Evolutionary conservation across 2,329 filamentous ascomycete species (phyloP), one percentile per base, ranked within the genome.

Genomic region (Aspergillus sp.): DNA sequence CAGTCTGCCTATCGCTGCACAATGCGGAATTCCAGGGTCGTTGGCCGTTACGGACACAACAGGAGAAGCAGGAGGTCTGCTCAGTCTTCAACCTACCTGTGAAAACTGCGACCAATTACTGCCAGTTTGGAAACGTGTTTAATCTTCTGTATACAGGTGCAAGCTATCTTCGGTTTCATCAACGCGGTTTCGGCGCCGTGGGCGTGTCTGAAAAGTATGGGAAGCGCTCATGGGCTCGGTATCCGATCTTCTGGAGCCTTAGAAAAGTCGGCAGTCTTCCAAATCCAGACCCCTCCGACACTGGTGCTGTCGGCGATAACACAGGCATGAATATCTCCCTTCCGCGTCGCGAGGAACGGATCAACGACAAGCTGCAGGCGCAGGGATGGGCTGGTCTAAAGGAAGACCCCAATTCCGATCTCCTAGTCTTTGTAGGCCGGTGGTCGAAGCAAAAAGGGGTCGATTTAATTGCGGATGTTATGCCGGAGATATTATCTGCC

Each of bases 381-480:
- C 86, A 89, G 65, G 82, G 86, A 72, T 89, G 86, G 86, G 86
- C 86, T 43, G 84, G 84, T 14, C 77, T 89, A 2, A 77, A 86
- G 2, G 79, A 85, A 55, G 81, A 86, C 62, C 81, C 84, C 2
- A 77, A 84, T 40, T 86, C 86, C 2, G 85, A 89, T 57, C 77
- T 89, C 7, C 82, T 89, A 61, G 86, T 89, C 7, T 89, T 89
- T 63, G 86, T 89, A 44, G 86, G 86, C 57, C 82, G 86, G 60
- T 89, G 86, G 86, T 86, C 83, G 11, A 83, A 86, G 79, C 86
- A 89, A 66, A 89, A 89, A 70, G 86, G 86, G 53, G 80, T 89
- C 51, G 86, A 89, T 68, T 74, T 89, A 49, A 88, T 89, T 63
- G 86, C 86, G 19, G 86, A 89, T 65, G 84, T 88, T 40, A 86